Base-by-base conservation (phyloP, 208 protist genomes). In the Acanthamoeba castellanii region DNA sequence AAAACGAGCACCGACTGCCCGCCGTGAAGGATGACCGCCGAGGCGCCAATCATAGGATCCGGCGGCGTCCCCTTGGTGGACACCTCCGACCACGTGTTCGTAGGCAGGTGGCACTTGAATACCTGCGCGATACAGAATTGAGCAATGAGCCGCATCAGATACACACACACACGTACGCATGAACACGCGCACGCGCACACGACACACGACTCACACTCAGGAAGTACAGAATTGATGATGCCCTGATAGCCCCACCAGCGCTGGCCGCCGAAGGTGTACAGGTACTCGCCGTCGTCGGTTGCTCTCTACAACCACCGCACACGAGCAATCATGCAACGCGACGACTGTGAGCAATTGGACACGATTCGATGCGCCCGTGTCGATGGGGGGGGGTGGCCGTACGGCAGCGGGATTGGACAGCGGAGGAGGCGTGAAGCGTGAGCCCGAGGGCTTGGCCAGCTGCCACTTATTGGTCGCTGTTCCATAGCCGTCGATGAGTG, bases 241-340 rank as follows among this genome's bases (percentile, higher is more conserved):
- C 74, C 74, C 25, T 82, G 74, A 34, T 82, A 82, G 37, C 74
- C 74, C 32, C 32, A 82, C 74, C 74, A 82, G 14, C 74, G 74
- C 74, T 82, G 74, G 34, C 74, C 74, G 74, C 74, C 74, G 50
- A 82, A 82, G 74, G 50, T 47, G 74, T 82, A 82, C 37, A 82
- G 42, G 37, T 82, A 52, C 74, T 82, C 27, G 8, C 74, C 74
- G 42, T 82, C 74, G 7, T 42, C 37, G 7, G 74, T 55, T 34
- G 74, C 74, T 13, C 42, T 34, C 74, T 81, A 13, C n/a, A n/a
- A n/a, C n/a, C n/a, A n/a, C n/a, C n/a, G n/a, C n/a, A n/a, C n/a
- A n/a, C n/a, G n/a, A n/a, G n/a, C n/a, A n/a, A n/a, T n/a, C n/a
- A n/a, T n/a, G n/a, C n/a, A n/a, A n/a, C n/a, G n/a, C n/a, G n/a